These are phyloP conservation scores for Leccinum holopus DNA, from an alignment of 1,284 basidiomycete genomes.

Conservation along the genomic window DNA sequence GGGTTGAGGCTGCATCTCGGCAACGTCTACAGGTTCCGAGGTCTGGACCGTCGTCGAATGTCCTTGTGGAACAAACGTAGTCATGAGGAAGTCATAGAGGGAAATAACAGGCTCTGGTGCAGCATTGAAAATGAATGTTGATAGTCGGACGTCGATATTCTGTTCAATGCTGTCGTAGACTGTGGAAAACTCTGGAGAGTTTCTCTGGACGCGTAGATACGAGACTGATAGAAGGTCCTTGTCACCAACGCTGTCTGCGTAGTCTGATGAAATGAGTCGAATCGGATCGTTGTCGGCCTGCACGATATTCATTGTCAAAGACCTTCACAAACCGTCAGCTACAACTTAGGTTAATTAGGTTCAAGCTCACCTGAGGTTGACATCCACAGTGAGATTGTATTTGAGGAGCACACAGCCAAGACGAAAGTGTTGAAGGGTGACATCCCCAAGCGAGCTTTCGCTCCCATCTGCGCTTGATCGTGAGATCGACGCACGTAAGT, in stretches of 20 bases:
- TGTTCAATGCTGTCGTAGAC: slow-evolving; percentile 89
- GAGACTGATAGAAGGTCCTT: slow-evolving; percentile 83
- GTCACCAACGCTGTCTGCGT: slow-evolving; percentile 45
- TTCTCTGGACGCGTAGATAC: slow-evolving; percentile 80
- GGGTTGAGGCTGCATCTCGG: slow-evolving; percentile 19
- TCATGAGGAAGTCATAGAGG: slow-evolving; percentile 98
- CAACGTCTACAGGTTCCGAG: slow-evolving; percentile 15
- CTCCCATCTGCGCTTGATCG: slow-evolving; percentile 60
- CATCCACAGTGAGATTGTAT: slow-evolving; percentile 86
- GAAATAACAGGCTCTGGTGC: slow-evolving; percentile 91
- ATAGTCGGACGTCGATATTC: slow-evolving; percentile 84
- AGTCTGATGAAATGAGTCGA: slow-evolving; percentile 77
- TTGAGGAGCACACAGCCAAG: slow-evolving; percentile 75
- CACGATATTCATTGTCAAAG: slow-evolving; percentile 69
- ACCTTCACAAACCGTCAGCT: slow-evolving; percentile 41
- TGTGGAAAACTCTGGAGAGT: slow-evolving; percentile 85
- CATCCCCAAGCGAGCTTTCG: slow-evolving; percentile 78
- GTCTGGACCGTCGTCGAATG: slow-evolving; percentile 10
- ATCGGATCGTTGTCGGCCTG: slow-evolving; percentile 59
- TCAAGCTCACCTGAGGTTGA: slow-evolving; percentile 67
- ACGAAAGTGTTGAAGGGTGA: slow-evolving; percentile 80
- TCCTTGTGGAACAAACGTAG: slow-evolving; percentile 79
- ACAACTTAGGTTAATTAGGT: background rate
- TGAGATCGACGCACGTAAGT: slow-evolving; percentile 81
- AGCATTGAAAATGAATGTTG: slow-evolving; percentile 89